A percentile compares a stretch with the other conserved stretches of the same genome.
These are phyloP conservation scores for Brassica hybrid DNA, from an alignment of 441 rosid genomes.

Conservation along the genomic window DNA sequence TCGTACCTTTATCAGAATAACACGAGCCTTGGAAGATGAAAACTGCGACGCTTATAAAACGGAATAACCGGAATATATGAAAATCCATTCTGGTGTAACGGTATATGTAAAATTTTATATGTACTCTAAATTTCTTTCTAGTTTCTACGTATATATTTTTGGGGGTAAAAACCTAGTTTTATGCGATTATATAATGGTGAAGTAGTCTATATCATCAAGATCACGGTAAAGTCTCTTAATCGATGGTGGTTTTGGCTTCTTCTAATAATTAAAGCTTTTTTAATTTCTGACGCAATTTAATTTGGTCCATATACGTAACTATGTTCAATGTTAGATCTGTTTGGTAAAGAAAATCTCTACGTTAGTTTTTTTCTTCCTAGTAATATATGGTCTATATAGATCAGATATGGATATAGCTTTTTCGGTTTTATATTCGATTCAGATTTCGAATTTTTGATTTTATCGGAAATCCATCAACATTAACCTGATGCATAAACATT, in stretches of 20 bases:
- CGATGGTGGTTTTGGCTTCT: not conserved
- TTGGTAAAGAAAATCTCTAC: not conserved
- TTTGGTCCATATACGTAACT: not conserved
- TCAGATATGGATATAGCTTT: not conserved
- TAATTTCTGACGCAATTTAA: not conserved
- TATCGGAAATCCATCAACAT: too few relatives aligned
- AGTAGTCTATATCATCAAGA: conserved; percentile 2
- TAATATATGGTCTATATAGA: conserved; percentile 8
- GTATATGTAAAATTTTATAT: not conserved
- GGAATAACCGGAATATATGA: not conserved
- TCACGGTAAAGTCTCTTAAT: conserved; percentile 29
- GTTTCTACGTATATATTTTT: not conserved
- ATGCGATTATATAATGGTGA: conserved; percentile 5
- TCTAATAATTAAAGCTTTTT: not conserved
- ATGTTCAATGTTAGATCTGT: not conserved
- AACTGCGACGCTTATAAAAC: conserved; percentile 12
- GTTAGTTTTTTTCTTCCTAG: not conserved
- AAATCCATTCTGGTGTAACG: conserved; percentile 6
- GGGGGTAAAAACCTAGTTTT: not conserved
- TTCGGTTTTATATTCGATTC: too few relatives aligned
- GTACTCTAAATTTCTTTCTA: not conserved
- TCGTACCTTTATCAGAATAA: conserved; percentile 45
- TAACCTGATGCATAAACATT: too few relatives aligned
- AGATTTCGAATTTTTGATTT: too few relatives aligned
- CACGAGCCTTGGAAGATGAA: conserved; percentile 40